These are phyloP conservation scores for Vitrella brassicaformis DNA, from an alignment of 73 alveolate species.

Conservation along the genomic window DNA sequence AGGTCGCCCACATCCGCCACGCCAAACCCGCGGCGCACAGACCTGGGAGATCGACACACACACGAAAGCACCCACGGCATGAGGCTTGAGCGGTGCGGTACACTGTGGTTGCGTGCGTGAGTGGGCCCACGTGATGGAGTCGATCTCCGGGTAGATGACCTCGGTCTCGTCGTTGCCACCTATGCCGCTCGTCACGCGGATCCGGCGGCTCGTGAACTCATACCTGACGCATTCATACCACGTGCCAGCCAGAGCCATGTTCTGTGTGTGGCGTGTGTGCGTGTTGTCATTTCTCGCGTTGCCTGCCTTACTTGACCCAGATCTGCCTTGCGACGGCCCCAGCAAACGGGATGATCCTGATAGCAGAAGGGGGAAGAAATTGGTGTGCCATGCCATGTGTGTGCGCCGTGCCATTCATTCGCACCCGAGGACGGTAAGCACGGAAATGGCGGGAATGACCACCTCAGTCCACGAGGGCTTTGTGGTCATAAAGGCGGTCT, in stretches of 20 bases:
- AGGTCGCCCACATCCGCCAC: background rate
- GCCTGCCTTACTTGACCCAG: background rate
- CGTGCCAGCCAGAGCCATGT: background rate
- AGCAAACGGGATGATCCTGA: background rate
- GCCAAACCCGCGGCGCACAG: background rate
- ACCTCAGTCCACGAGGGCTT: background rate
- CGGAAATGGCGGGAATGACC: background rate
- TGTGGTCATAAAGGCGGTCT: background rate
- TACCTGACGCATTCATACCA: background rate
- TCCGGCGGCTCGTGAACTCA: background rate
- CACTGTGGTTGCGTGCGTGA: no score
- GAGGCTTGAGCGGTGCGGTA: no score
- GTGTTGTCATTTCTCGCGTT: no score
- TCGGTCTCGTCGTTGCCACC: background rate
- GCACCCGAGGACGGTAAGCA: background rate
- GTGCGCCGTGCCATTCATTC: no score
- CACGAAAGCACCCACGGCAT: no score
- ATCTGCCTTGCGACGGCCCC: background rate
- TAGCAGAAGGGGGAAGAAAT: no score
- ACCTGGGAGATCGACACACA: no score
- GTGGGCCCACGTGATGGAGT: no score
- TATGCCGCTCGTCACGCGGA: background rate
- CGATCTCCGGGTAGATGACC: background rate
- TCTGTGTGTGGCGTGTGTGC: no score
- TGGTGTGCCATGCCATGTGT: no score